Base-by-base conservation (phyloP, 768 basidiomycete species). In the Boletus fagicola region DNA sequence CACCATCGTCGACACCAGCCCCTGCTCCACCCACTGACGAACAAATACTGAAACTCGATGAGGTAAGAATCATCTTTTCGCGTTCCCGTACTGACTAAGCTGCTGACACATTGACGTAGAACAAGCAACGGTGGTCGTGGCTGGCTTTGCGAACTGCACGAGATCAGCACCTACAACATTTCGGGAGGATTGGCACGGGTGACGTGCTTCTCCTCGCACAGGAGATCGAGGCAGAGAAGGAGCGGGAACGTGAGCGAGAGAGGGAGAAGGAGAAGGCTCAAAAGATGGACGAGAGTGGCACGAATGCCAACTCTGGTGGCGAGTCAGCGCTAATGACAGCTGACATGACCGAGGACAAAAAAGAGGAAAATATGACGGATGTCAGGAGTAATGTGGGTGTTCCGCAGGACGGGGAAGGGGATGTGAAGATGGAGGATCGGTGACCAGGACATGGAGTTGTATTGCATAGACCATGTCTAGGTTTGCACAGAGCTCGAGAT, bases 111-210 rank as follows among this genome's bases (percentile, higher is more conserved):
- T 49, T 35, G 62, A 45, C 57, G 20, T 65, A 92, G 92, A 86
- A 84, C 71, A 90, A 91, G 63, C 81, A 86, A 59, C 82, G 88
- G 4, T 83, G 85, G 79, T 76, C 89, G 6, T 94, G 92, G 92
- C 79, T 92, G 18, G 88, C 87, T 9, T 79, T 94, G 57, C 87
- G 92, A 20, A 80, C 83, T 42, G 84, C 88, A 53, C 86, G 91
- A 38, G 85, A 90, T 62, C 80, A 80, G 57, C 76, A 92, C 69
- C 69, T 92, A 40, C 83, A 86, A 59, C 84, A 90, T 62, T 93
- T 94, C 61, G 81, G 85, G n/a, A 87, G 84, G 75, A 92, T 92
- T 58, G 90, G 88, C 18, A 84, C 84, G 7, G 90, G 89, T 9
- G 90, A 93, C 59, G 75, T 94, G 58, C 79, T 80, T 49, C 62